Conservation (phyloP, 139 green algal species). For the Ostreobium quekettii region DNA sequence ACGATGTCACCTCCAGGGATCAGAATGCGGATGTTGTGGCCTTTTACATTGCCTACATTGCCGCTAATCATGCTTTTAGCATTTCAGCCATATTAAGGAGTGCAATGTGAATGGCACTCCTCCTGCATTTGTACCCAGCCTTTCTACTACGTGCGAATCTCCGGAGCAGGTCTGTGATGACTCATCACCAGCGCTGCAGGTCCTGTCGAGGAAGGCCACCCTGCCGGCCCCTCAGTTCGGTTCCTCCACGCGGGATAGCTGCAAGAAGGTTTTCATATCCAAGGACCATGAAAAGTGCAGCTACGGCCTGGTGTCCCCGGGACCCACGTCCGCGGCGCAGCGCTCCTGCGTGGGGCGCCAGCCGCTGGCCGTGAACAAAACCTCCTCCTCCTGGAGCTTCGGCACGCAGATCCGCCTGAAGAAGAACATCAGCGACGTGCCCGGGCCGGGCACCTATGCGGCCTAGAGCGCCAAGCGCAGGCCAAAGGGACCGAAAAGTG, state of each 20-base stretch:
- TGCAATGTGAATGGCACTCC: too few species aligned
- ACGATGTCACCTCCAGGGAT: too few species aligned
- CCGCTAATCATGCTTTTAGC: too few species aligned
- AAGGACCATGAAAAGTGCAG: conserved; percentile 54
- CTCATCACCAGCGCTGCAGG: too few species aligned
- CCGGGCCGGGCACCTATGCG: background rate
- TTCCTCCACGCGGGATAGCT: conserved; percentile 35
- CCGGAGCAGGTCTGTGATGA: too few species aligned
- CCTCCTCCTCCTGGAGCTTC: conserved; percentile 44
- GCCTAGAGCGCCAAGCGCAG: background rate
- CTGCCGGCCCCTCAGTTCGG: conserved; percentile 44
- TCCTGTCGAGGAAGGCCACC: conserved; percentile 45
- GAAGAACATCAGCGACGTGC: background rate
- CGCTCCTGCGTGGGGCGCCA: conserved; percentile 33
- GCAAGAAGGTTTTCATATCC: conserved; percentile 53
- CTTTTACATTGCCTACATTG: too few species aligned
- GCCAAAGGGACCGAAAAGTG: too few species aligned
- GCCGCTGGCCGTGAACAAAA: conserved; percentile 35
- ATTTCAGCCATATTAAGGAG: too few species aligned
- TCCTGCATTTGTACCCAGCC: too few species aligned
- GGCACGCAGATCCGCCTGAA: conserved; percentile 23
- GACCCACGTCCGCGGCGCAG: conserved; percentile 30
- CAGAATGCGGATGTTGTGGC: too few species aligned
- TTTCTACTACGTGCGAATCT: too few species aligned
- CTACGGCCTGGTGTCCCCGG: conserved; percentile 38